Base-by-base conservation (phyloP, 768 basidiomycete genomes). In the Tylopilus balloui region DNA sequence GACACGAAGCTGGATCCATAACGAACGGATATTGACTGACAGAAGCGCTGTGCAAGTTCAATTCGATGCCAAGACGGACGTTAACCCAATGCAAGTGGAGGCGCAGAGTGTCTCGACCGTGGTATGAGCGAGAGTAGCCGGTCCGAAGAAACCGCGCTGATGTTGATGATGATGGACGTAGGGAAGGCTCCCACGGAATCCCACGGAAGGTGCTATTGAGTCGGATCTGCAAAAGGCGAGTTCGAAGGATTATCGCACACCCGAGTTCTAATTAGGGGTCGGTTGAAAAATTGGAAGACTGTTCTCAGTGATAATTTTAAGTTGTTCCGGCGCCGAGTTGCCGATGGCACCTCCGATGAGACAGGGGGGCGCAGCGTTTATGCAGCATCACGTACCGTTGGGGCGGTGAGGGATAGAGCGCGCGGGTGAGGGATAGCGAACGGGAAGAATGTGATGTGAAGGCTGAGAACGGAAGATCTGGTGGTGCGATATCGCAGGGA, bases 161-260 rank as follows among this genome's bases (percentile, higher is more conserved):
- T 14, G 8, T n/a, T 31, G 24, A 36, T 27, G 42, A 11, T 41
- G 12, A 21, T 9, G 15, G 32, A 15, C 2, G 4, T 15, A n/a
- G 11, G 1, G 34, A 13, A 25, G 24, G 14, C 34, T 51, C 53
- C 21, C 57, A 58, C 52, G 52, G 32, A 15, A 37, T 20, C 35
- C 41, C 49, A 45, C 39, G 31, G 51, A 47, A 45, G 48, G 13
- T 3, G 19, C 8, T 17, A 34, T 34, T 28, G 28, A 12, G n/a
- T n/a, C n/a, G n/a, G 11, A 25, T 25, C 6, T 28, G 28, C 28
- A 28, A n/a, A n/a, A 28, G 11, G 28, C 6, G 6, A 25, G 28
- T 28, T n/a, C n/a, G n/a, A n/a, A n/a, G n/a, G 8, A 25, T 4
- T 25, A 25, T 25, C 24, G 24, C 24, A 25, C 4, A 25, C 24